Percentiles rank a stretch among this genome's conserved stretches.
Evolutionary conservation across 495 filamentous ascomycete species (phyloP).

Genomic region (Bombardia bombarda): DNA sequence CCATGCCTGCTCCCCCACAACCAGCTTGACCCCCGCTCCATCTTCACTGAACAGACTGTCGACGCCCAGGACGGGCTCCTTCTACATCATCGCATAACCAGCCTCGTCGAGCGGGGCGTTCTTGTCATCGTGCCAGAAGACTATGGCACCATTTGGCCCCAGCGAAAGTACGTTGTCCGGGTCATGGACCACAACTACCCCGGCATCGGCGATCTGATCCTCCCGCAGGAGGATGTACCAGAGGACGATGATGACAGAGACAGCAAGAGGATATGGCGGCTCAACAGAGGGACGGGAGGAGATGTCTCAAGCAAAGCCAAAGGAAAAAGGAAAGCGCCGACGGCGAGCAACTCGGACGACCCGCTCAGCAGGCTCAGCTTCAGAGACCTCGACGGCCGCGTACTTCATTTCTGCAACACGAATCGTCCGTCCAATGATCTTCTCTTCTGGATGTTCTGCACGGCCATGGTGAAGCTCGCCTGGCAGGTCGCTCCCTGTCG

Average conservation of each 20-base stretch:
- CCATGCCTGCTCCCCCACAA: too few species aligned
- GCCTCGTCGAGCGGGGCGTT: background rate
- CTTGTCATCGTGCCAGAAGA: background rate
- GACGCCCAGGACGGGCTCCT: too few species aligned
- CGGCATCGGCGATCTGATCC: background rate
- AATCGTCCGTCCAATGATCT: background rate
- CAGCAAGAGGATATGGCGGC: too few species aligned
- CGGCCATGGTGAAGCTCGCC: constrained; percentile 1
- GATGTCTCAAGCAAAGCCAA: background rate
- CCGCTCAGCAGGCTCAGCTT: background rate
- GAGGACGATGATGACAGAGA: too few species aligned
- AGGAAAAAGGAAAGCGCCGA: background rate
- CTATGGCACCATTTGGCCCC: background rate
- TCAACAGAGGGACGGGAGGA: background rate
- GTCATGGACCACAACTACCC: constrained; percentile 2
- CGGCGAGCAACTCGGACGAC: background rate
- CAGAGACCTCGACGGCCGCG: background rate
- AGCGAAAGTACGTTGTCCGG: background rate
- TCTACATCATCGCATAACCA: too few species aligned
- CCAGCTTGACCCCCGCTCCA: too few species aligned
- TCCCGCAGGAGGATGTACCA: background rate
- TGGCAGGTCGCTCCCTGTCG: background rate
- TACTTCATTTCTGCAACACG: background rate
- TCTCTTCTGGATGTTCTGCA: background rate
- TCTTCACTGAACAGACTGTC: too few species aligned